Base-by-base conservation (phyloP, 306 rosid species). In the Gynostemma pentaphyllum region DNA sequence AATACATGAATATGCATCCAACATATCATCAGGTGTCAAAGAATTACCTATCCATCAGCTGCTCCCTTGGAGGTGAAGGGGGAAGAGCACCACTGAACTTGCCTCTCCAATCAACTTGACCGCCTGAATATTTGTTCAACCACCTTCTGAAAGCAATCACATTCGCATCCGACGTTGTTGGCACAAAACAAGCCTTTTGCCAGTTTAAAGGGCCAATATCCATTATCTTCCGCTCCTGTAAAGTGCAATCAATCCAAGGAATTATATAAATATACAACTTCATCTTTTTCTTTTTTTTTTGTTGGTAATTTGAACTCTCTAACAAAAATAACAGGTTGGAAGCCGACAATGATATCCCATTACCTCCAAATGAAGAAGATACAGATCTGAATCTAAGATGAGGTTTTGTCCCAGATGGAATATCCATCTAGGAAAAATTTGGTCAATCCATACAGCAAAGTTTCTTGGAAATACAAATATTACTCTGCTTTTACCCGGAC, bases 351-450 rank as follows among this genome's bases (percentile, higher is more conserved):
- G 64, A 59, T 9, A 32, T 2, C 21, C 21, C 46, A 59, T 75
- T 73, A 92, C 99, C 99, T 92, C 94, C 69, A 88, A 45, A 67
- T 92, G 99, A 68, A 92, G 96, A 73, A 92, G 92, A 74, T 82
- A 82, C 48, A 88, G 79, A 78, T 88, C 99, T n/a, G 99, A 92
- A 80, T 92, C 99, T 51, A 92, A 71, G 69, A 92, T 47, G 63
- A 84, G 79, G 82, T 86, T 92, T 68, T 84, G 95, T 68, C 86
- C 76, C n/a, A 88, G 14, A 75, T 92, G 99, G 74, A 84, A 86
- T 2, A 92, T 73, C 99, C 99, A 92, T 63, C 96, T 71, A 3
- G 96, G 99, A 61, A 84, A 82, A 71, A 88, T 46, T 78, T 78
- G 84, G 70, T 86, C 85, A 10, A 86, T 72, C 96, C 90, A 86